phyloP scores from a whole-genome alignment of 805 yeast genomes.

The Suhomyces kilbournensis region DNA sequence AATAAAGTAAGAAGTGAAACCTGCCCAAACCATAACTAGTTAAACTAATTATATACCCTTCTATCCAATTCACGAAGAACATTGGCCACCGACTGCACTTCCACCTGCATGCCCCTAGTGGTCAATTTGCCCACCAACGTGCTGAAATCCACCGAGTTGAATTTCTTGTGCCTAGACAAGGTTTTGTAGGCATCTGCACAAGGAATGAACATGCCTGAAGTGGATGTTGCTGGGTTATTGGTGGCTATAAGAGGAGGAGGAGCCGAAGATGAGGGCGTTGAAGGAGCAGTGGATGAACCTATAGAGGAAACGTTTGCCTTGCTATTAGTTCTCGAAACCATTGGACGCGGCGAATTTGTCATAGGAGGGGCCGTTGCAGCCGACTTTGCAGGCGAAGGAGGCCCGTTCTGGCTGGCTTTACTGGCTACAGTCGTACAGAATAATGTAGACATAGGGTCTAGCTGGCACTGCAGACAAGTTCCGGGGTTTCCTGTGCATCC shows the following conservation, averaged over 20 bases:
- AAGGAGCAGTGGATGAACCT: constrained; percentile 11
- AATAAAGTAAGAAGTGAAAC: not conserved
- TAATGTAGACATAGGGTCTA: constrained; percentile 82
- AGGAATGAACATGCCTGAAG: constrained; percentile 63
- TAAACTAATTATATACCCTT: constrained; percentile 45
- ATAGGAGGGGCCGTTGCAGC: not conserved
- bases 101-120: constrained; percentile 86
- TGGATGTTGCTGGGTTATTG: constrained; percentile 12
- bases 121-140: constrained; percentile 71
- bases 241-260: constrained; percentile 13
- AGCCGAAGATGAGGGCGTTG: constrained; percentile 16
- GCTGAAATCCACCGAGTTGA: constrained; percentile 69
- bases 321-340: constrained; percentile 11
- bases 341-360: constrained; percentile 6
- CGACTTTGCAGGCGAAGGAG: not conserved
- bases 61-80: constrained; percentile 80
- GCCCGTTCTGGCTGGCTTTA: constrained; percentile 28
- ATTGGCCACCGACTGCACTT: constrained; percentile 85
- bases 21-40: not conserved
- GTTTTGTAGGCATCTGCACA: constrained; percentile 90
- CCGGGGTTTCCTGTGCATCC: constrained; percentile 89
- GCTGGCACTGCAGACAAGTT: constrained; percentile 76
- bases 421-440: constrained; percentile 85
- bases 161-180: constrained; percentile 75
- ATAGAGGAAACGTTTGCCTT: constrained; percentile 15